These are phyloP conservation scores for Babjeviella inositovora DNA, from an alignment of 805 yeast species.

Conservation along the genomic window DNA sequence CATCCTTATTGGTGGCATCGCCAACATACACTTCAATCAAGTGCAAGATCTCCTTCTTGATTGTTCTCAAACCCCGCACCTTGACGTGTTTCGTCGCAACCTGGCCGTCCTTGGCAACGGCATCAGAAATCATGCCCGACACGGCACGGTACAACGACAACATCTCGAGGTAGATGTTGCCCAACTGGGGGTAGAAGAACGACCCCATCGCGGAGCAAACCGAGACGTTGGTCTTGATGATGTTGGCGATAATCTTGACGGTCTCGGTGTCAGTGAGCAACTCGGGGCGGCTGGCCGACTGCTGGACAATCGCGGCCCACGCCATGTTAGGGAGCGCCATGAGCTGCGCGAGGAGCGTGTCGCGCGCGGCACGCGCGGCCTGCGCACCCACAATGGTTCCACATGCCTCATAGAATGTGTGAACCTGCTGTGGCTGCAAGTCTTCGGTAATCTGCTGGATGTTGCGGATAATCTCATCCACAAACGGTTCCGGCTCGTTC, in stretches of 20 bases:
- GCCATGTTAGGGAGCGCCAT: constrained; percentile 92
- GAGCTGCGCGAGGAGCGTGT: constrained; percentile 54
- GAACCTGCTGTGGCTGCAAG: constrained; percentile 93
- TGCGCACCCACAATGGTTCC: constrained; percentile 89
- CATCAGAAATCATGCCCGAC: constrained; percentile 66
- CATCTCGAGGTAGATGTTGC: constrained; percentile 78
- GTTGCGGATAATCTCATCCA: constrained; percentile 73
- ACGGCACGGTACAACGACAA: constrained; percentile 80
- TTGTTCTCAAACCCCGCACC: constrained; percentile 89
- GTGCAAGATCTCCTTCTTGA: constrained; percentile 84
- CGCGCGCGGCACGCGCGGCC: constrained; percentile 49
- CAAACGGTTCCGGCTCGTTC: constrained; percentile 79
- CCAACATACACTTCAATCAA: constrained; percentile 79
- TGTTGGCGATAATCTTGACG: constrained; percentile 84
- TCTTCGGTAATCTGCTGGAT: constrained; percentile 82
- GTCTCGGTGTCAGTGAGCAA: constrained; percentile 66
- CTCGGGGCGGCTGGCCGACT: constrained; percentile 73
- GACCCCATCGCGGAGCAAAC: constrained; percentile 93
- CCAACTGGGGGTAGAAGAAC: constrained; percentile 78
- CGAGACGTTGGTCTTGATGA: constrained; percentile 89
- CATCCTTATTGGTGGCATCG: constrained; percentile 75
- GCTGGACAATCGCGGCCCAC: constrained; percentile 79
- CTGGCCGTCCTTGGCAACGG: constrained; percentile 66
- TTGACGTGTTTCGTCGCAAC: constrained; percentile 91
- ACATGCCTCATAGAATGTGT: constrained; percentile 95